phyloP scores from a whole-genome alignment of 2,329 filamentous ascomycete species.

The Colletotrichum simmondsii region DNA sequence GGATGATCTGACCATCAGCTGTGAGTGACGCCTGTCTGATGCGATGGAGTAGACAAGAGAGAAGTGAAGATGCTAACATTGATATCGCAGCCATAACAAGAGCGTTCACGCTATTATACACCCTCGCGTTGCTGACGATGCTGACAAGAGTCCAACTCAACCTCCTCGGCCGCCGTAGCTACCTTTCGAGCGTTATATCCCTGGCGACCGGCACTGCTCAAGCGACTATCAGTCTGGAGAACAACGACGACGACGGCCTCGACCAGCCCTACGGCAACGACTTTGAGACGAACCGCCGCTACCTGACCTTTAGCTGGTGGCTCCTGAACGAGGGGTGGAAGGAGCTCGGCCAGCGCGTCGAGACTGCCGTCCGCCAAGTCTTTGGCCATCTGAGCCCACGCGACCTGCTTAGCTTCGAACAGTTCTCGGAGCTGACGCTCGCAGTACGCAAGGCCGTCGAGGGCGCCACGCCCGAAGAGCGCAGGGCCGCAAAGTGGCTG shows the following conservation, averaged over 20 bases:
- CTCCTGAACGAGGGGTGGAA: slow-evolving; percentile 90
- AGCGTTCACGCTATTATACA: slow-evolving; percentile 92
- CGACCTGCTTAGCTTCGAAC: slow-evolving; percentile 85
- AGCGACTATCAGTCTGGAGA: slow-evolving; percentile 87
- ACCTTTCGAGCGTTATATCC: slow-evolving; percentile 93
- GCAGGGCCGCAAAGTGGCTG: slow-evolving; percentile 74
- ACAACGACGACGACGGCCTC: slow-evolving; percentile 88
- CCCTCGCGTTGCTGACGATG: slow-evolving; percentile 86
- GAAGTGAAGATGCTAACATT: slow-evolving; percentile 8
- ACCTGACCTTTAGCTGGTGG: slow-evolving; percentile 99
- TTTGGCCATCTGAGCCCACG: slow-evolving; percentile 91
- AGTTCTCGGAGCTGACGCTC: slow-evolving; percentile 82
- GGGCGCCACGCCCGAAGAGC: slow-evolving; percentile 60
- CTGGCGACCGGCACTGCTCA: slow-evolving; percentile 81
- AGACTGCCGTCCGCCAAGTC: slow-evolving; percentile 86
- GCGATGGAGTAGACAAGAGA: not conserved
- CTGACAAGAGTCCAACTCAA: slow-evolving; percentile 97
- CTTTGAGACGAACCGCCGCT: slow-evolving; percentile 94
- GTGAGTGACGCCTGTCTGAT: slow-evolving; percentile 62
- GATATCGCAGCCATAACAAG: slow-evolving; percentile 79
- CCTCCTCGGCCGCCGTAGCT: slow-evolving; percentile 92
- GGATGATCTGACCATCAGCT: slow-evolving; percentile 97
- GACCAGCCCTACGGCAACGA: slow-evolving; percentile 90
- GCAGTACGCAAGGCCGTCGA: slow-evolving; percentile 89
- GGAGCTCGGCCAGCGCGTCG: slow-evolving; percentile 83